These are phyloP conservation scores for Gentiana straminea DNA, from an alignment of 257 asterid species.

Conservation along the genomic window DNA sequence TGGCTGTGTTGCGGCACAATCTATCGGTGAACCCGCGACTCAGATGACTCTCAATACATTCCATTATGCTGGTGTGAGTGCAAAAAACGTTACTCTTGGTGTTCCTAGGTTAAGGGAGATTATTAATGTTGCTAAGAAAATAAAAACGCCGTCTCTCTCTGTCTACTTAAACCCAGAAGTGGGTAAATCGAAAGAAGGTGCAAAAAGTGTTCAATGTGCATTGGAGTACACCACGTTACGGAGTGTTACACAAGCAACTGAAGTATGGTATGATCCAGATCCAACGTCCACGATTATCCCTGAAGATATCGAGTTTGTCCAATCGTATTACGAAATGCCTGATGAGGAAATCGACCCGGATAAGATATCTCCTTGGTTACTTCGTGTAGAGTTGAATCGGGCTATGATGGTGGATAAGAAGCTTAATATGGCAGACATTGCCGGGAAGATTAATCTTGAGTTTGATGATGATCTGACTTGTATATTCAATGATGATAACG, in stretches of 20 bases:
- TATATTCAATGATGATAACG: slow-evolving; percentile 93
- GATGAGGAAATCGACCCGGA: slow-evolving; percentile 95
- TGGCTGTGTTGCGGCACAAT: slow-evolving; percentile 98
- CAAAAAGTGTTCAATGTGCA: slow-evolving; percentile 96
- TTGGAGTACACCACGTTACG: slow-evolving; percentile 89
- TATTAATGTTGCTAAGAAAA: slow-evolving; percentile 94
- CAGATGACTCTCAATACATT: slow-evolving; percentile 99
- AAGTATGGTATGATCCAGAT: slow-evolving; percentile 99
- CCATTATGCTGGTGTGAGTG: slow-evolving; percentile 99
- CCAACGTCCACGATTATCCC: slow-evolving; percentile 83
- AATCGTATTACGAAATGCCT: slow-evolving; percentile 94
- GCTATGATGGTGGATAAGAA: slow-evolving; percentile 99
- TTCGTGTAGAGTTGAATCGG: slow-evolving; percentile 83
- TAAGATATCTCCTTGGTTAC: slow-evolving; percentile 99
- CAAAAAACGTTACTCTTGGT: slow-evolving; percentile 97
- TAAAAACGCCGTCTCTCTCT: slow-evolving; percentile 95
- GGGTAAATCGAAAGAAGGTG: slow-evolving; percentile 74
- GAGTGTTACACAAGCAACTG: slow-evolving; percentile 96
- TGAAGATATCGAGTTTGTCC: slow-evolving; percentile 92
- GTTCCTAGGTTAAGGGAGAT: slow-evolving; percentile 99
- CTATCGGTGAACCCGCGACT: slow-evolving; percentile 98
- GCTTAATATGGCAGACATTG: slow-evolving; percentile 98
- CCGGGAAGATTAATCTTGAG: slow-evolving; percentile 89
- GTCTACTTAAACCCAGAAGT: slow-evolving; percentile 78
- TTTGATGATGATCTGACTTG: slow-evolving; percentile 89